Conservation (phyloP, 768 basidiomycete species). For the Tephrocybe rancida region DNA sequence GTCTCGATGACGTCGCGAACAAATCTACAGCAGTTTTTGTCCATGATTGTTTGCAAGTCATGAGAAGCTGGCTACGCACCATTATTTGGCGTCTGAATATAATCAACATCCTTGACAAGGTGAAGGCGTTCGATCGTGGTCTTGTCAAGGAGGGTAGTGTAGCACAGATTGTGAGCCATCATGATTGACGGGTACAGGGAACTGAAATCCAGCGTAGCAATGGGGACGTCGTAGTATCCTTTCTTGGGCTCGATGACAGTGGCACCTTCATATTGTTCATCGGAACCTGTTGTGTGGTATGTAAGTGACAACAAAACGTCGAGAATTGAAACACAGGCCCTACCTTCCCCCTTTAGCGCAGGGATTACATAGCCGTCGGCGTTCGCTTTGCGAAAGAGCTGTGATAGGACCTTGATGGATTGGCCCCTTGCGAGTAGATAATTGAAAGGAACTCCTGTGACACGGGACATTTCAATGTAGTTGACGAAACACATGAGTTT, state of each 20-base stretch:
- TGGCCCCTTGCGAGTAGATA: slow-evolving; percentile 92
- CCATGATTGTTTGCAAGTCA: neutral
- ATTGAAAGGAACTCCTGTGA: slow-evolving; percentile 99
- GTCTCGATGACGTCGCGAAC: slow-evolving; percentile 70
- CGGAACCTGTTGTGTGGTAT: slow-evolving; percentile 58
- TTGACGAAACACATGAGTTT: slow-evolving; percentile 99
- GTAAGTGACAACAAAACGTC: neutral
- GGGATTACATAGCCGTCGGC: slow-evolving; percentile 92
- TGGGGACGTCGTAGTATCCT: slow-evolving; percentile 95
- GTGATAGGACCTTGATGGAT: slow-evolving; percentile 98
- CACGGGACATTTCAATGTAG: slow-evolving; percentile 98
- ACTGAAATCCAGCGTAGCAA: slow-evolving; percentile 98
- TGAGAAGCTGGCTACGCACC: slow-evolving; percentile 45
- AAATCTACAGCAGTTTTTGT: slow-evolving; percentile 55
- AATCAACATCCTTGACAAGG: slow-evolving; percentile 85
- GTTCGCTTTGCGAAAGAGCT: slow-evolving; percentile 91
- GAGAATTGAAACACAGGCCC: slow-evolving; percentile 7
- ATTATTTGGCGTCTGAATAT: slow-evolving; percentile 93
- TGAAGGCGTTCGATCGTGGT: slow-evolving; percentile 73
- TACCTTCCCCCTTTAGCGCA: slow-evolving; percentile 82
- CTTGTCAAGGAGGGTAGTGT: slow-evolving; percentile 92
- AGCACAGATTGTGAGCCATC: slow-evolving; percentile 99
- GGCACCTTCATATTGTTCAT: slow-evolving; percentile 98
- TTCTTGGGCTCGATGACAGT: slow-evolving; percentile 97
- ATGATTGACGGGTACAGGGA: slow-evolving; percentile 99